Base-by-base conservation (phyloP, 371 early-diverging fungal genomes). In the Mortierella sp. region DNA sequence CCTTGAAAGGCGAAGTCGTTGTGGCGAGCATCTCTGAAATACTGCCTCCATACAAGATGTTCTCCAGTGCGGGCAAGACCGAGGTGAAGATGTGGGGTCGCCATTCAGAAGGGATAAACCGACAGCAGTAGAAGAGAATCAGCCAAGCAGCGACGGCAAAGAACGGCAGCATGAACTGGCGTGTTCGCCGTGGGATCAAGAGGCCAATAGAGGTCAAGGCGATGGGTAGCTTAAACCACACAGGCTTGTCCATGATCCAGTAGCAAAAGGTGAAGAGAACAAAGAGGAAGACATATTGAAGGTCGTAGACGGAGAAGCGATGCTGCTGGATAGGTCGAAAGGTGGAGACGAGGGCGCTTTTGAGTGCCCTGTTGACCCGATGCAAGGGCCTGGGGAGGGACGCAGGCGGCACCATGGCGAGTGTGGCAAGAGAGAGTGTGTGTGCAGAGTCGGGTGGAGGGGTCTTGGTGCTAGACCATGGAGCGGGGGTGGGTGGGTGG, bases 1-100 rank as follows among this genome's bases (percentile, higher is more conserved):
- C 92, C 49, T 83, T 73, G 14, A 82, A 55, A 12, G 83, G 80
- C 19, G 83, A 79, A 0, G 86, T 83, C 31, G 85, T 68, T 21
- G 78, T 71, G 19, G 86, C 86, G 17, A 91, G 82, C 29, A 90
- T 80, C 54, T 87, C 90, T 9, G 88, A 84, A 21, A 88, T 79
- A 71, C 84, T 90, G 71, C 83, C 88, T 24, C 89, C 89, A 57
- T 89, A 91, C n/a, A 91, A 81, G 46, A 90, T 83, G 60, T 86
- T 83, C 56, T 91, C 91, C n/a, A 89, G 79, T 12, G 86, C 83
- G 21, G 91, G 91, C 39, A 91, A 71, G 28, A 89, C 76, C 43
- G 84, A 85, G 58, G 90, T 90, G 58, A 87, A 86, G 57, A 90
- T 91, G 56, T 85, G 85, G 17, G 84, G 85, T 53, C 90, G 81